Percentiles rank a stretch among this genome's conserved stretches.
phyloP scores from a whole-genome alignment of 2,329 filamentous ascomycete species.

The Aphanoascus verrucosus region DNA sequence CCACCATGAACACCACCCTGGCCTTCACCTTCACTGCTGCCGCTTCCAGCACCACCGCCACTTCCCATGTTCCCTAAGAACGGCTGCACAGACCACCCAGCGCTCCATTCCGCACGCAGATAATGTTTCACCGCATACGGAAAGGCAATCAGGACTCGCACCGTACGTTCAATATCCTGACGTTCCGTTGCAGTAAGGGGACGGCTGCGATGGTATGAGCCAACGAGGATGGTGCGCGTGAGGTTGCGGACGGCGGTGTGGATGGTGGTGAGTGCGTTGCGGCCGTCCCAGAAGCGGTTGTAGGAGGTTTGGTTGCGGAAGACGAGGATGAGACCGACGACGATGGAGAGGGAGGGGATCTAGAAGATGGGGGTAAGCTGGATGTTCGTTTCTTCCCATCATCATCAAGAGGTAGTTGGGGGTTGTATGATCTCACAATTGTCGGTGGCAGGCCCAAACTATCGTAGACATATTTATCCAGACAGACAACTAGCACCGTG shows the following conservation, averaged over 20 bases:
- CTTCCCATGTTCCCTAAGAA: background rate
- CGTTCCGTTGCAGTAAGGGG: conserved; percentile 36
- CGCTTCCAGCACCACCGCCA: conserved; percentile 19
- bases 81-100: conserved; percentile 16
- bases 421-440: conserved; percentile 38
- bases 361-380: conserved; percentile 16
- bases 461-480: conserved; percentile 43
- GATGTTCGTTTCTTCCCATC: background rate
- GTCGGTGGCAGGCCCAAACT: conserved; percentile 47
- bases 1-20: conserved; percentile 4
- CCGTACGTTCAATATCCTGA: conserved; percentile 48
- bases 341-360: conserved; percentile 53
- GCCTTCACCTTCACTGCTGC: too few relatives aligned
- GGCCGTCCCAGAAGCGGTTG: conserved; percentile 54
- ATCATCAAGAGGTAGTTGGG: too few relatives aligned
- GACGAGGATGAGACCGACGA: conserved; percentile 57
- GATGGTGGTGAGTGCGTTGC: conserved; percentile 47
- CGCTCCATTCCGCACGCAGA: conserved; percentile 51
- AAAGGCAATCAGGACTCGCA: conserved; percentile 50
- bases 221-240: conserved; percentile 44
- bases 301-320: conserved; percentile 56
- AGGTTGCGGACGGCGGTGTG: conserved; percentile 51
- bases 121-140: conserved; percentile 56
- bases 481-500: conserved; percentile 48
- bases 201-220: conserved; percentile 30